Percentiles rank a stretch among this genome's conserved stretches.
These are phyloP conservation scores for Pseudotulostoma volvatum DNA, from an alignment of 495 filamentous ascomycete genomes.

Conservation along the genomic window DNA sequence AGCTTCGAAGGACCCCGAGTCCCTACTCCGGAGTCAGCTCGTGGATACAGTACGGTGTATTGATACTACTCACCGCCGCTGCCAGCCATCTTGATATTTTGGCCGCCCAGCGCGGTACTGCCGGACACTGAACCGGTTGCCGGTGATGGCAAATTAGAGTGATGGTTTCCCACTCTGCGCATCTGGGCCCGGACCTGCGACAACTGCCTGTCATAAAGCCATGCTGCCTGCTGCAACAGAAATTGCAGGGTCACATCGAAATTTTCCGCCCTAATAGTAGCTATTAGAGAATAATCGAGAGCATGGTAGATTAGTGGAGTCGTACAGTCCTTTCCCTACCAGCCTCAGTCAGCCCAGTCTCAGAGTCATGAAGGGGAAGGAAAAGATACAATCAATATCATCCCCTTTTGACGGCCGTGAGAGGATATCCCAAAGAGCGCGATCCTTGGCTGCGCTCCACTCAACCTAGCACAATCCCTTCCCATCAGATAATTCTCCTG, in stretches of 20 bases:
- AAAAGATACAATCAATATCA: constrained; percentile 62
- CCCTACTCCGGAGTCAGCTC: constrained; percentile 20
- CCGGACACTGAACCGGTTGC: constrained; percentile 33
- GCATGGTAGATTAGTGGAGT: constrained; percentile 9
- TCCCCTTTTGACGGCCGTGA: constrained; percentile 55
- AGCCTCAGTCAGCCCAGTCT: constrained; percentile 1
- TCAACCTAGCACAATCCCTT: constrained; percentile 29
- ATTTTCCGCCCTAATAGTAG: constrained; percentile 37
- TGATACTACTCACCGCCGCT: constrained; percentile 38
- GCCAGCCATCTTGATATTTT: constrained; percentile 40
- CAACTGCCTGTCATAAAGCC: constrained; percentile 83
- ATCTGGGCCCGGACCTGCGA: constrained; percentile 83
- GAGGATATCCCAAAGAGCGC: constrained; percentile 75
- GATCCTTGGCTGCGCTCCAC: constrained; percentile 71
- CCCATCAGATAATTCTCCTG: constrained; percentile 4
- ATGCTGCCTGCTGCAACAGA: constrained; percentile 83
- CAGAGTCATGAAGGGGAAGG: background rate
- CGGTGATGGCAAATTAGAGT: constrained; percentile 29
- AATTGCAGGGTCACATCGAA: constrained; percentile 74
- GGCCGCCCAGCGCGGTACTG: constrained; percentile 34
- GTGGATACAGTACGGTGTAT: constrained; percentile 1
- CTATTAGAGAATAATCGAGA: constrained; percentile 2
- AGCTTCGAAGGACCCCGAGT: constrained; percentile 42
- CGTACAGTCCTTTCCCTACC: constrained; percentile 68
- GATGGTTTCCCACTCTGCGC: constrained; percentile 46